Evolutionary conservation across 148 eudicot genomes (phyloP), one percentile per base, ranked within the genome.

Genomic region (Amaranthus hypochondriacus): DNA sequence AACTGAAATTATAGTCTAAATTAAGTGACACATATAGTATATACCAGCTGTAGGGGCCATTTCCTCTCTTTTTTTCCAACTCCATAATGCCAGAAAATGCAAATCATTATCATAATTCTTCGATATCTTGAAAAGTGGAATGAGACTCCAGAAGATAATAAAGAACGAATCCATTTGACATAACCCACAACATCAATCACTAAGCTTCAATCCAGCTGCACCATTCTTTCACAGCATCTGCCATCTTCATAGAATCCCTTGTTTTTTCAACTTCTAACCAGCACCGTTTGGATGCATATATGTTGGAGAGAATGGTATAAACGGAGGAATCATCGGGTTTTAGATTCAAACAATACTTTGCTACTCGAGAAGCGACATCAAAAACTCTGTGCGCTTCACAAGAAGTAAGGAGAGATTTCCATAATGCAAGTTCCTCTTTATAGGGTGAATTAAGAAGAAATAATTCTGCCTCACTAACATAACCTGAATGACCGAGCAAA

Each of bases 391-490:
- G 82, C 51, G 87, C 86, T 66, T 89, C 83, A 81, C 93, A 90
- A 70, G 92, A 89, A 70, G 87, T 77, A 50, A 93, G 93, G 58
- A 93, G 90, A 68, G 90, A 87, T 65, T 87, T 90, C 98, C 98
- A 93, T 18, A 89, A 83, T 48, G 80, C 88, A 56, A 88, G 86
- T 54, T 89, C 93, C 75, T 81, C 82, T 50, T 86, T 72, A 73
- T 15, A 84, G 39, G 82, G 71, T 70, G 87, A 84, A 70, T 56
- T 62, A 65, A 70, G 78, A 53, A 84, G 87, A 56, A 78, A 76
- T 42, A 62, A 73, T 71, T 84, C 87, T 58, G 84, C 80, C 89
- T 88, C 80, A 3, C 58, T 76, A 43, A 79, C 76, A 76, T 76
- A 76, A 52, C 96, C 94, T 56, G 91, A 83, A 79, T 90, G 90